Conservation (phyloP, 257 asterid genomes). For the Haberlea rhodopensis region DNA sequence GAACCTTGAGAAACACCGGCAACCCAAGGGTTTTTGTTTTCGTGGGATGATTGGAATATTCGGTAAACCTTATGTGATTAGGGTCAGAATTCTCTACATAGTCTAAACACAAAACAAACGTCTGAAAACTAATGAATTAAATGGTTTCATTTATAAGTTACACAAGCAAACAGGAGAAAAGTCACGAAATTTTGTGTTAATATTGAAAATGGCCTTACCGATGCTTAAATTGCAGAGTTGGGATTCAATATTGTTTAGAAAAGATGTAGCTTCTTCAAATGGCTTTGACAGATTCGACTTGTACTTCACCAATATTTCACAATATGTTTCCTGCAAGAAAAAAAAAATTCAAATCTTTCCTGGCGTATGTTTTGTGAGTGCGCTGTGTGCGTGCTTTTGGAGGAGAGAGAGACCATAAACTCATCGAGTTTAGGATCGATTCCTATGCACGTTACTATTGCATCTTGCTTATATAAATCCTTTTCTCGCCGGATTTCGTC, state of each 20-base stretch:
- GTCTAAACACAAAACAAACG: too few relatives aligned
- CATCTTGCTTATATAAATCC: constrained; percentile 24
- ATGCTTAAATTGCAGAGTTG: constrained; percentile 62
- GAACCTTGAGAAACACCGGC: too few relatives aligned
- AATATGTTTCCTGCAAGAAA: constrained; percentile 56
- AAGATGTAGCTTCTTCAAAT: too few relatives aligned
- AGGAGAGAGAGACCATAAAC: constrained; percentile 55
- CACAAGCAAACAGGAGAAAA: too few relatives aligned
- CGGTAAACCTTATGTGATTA: too few relatives aligned
- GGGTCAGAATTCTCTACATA: too few relatives aligned
- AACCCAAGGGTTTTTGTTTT: too few relatives aligned
- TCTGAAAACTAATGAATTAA: too few relatives aligned
- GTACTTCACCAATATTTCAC: constrained; percentile 59
- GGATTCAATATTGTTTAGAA: constrained; percentile 61
- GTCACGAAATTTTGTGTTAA: too few relatives aligned
- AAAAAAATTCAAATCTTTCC: background rate
- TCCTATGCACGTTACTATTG: constrained; percentile 28
- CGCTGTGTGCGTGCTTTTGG: background rate
- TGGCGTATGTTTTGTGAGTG: background rate
- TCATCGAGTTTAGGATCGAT: constrained; percentile 63
- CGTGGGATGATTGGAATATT: too few relatives aligned
- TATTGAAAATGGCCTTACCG: constrained; percentile 32
- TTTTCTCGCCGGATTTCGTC: constrained; percentile 49
- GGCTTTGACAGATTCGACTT: constrained; percentile 73
- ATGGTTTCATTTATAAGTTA: too few relatives aligned